These are phyloP conservation scores for Mycosphaerella sp. DNA, from an alignment of 2,329 filamentous ascomycete species.

Conservation along the genomic window DNA sequence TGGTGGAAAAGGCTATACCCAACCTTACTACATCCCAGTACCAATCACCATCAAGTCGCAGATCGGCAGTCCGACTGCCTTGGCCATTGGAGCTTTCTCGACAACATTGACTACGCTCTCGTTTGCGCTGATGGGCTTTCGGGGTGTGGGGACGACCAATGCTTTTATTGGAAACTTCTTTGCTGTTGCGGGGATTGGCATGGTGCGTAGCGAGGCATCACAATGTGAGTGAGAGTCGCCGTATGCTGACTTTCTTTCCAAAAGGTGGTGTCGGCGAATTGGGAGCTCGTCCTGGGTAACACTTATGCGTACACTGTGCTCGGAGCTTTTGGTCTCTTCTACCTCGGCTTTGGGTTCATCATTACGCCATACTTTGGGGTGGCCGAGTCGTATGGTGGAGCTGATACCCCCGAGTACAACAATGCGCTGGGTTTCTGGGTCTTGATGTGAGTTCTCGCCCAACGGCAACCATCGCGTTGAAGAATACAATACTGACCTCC, in stretches of 20 bases:
- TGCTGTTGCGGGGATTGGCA: slow-evolving; percentile 46
- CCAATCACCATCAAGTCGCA: slow-evolving; percentile 31
- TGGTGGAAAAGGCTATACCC: slow-evolving; percentile 7
- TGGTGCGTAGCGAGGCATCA: slow-evolving; percentile 32
- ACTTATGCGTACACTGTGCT: slow-evolving; percentile 49
- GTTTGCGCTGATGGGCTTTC: slow-evolving; percentile 50
- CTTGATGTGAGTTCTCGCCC: slow-evolving; percentile 33
- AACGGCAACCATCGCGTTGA: not conserved
- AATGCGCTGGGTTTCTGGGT: slow-evolving; percentile 49
- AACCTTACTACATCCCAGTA: slow-evolving; percentile 28
- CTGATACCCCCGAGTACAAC: slow-evolving; percentile 40
- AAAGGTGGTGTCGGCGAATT: slow-evolving; percentile 47
- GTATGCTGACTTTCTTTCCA: not conserved
- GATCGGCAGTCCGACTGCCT: slow-evolving; percentile 36
- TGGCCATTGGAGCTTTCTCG: slow-evolving; percentile 49
- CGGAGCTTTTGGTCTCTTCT: slow-evolving; percentile 51
- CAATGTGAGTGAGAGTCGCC: not conserved
- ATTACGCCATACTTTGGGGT: slow-evolving; percentile 45
- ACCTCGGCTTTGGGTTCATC: slow-evolving; percentile 46
- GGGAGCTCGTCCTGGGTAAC: slow-evolving; percentile 50
- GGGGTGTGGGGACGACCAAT: slow-evolving; percentile 46
- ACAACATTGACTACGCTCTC: slow-evolving; percentile 51
- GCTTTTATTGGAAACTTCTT: slow-evolving; percentile 52
- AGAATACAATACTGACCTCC: slow-evolving; percentile 2
- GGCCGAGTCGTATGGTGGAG: slow-evolving; percentile 39